These are phyloP conservation scores for Scutellaria galericulata DNA, from an alignment of 257 asterid species.

Conservation along the genomic window DNA sequence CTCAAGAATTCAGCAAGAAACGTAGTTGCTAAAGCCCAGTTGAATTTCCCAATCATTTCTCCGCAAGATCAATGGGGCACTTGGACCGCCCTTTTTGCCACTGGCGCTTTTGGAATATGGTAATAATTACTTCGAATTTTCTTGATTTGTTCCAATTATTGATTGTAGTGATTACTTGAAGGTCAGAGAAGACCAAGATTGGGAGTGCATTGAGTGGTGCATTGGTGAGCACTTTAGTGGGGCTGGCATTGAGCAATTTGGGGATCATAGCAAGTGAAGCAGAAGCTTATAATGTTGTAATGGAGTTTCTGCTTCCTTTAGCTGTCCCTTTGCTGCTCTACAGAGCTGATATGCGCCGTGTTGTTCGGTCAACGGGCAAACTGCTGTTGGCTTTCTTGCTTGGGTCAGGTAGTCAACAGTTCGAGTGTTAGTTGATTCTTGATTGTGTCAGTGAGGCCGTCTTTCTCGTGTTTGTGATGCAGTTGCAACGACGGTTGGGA, in stretches of 20 bases:
- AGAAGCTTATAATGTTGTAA: slow-evolving; percentile 74
- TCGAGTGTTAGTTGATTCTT: background rate
- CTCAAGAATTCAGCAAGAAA: slow-evolving; percentile 34
- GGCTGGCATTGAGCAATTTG: slow-evolving; percentile 85
- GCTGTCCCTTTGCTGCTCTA: slow-evolving; percentile 88
- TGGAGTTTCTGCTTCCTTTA: slow-evolving; percentile 74
- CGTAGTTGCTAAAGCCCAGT: slow-evolving; percentile 49
- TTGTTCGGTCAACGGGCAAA: slow-evolving; percentile 76
- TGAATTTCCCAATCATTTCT: slow-evolving; percentile 75
- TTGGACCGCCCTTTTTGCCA: slow-evolving; percentile 90
- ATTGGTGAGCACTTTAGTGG: slow-evolving; percentile 74
- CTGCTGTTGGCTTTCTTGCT: slow-evolving; percentile 83
- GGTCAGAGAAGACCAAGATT: slow-evolving; percentile 90
- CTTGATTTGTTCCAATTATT: background rate
- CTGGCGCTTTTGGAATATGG: slow-evolving; percentile 97
- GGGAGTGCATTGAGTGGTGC: slow-evolving; percentile 94
- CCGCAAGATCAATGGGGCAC: slow-evolving; percentile 97
- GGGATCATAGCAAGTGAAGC: slow-evolving; percentile 80
- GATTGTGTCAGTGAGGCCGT: background rate
- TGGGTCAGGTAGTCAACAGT: slow-evolving; percentile 67
- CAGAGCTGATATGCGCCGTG: slow-evolving; percentile 87
- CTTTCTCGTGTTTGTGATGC: slow-evolving; percentile 18
- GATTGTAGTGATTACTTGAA: slow-evolving; percentile 35
- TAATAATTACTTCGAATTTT: slow-evolving; percentile 24
- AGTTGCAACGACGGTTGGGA: slow-evolving; percentile 93